Evolutionary conservation across 2,329 filamentous ascomycete species (phyloP), one percentile per base, ranked within the genome.

Genomic region (Scorias spongiosa): DNA sequence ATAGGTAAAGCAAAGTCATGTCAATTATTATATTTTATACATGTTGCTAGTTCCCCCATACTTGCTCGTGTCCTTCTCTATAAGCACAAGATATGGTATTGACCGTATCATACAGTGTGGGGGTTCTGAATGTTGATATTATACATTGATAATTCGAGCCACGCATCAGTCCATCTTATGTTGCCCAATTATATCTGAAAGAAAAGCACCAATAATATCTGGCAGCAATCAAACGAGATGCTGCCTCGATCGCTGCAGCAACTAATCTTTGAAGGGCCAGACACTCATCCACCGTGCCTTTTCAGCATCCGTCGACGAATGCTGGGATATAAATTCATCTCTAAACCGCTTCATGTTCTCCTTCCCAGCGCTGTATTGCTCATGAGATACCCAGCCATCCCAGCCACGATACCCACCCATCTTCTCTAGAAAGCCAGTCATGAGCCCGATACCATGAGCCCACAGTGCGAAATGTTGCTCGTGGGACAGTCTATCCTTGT

Each of bases 291-390:
- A 46, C 36, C 39, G 32, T 38, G n/a, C 20, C 29, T 29, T 44
- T 38, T 46, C 45, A 18, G 34, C 42, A 32, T 46, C 45, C 29
- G 42, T 46, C 10, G 45, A 44, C 17, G 42, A 41, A 30, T 46
- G 45, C 45, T 42, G 45, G 14, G 42, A 40, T 15, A 46, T 44
- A 29, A 46, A 46, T 14, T 46, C 45, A 39, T 42, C 42, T 46
- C 38, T 38, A 44, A 46, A 36, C 36, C 17, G 29, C 39, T 32
- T 44, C 42, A 46, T 46, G 29, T 46, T 38, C 41, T 46, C 42
- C 39, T 46, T 46, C 29, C 26, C 45, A 29, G 29, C 20, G 2
- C 37, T 29, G 28, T 46, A 46, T 30, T 46, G 42, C 29, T 46
- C 39, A 41, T 46, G 38, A 10, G 45, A 46, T 11, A 46, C 42